Evolutionary conservation across 306 rosid genomes (phyloP), one percentile per base, ranked within the genome.

Genomic region (Comarum palustre): DNA sequence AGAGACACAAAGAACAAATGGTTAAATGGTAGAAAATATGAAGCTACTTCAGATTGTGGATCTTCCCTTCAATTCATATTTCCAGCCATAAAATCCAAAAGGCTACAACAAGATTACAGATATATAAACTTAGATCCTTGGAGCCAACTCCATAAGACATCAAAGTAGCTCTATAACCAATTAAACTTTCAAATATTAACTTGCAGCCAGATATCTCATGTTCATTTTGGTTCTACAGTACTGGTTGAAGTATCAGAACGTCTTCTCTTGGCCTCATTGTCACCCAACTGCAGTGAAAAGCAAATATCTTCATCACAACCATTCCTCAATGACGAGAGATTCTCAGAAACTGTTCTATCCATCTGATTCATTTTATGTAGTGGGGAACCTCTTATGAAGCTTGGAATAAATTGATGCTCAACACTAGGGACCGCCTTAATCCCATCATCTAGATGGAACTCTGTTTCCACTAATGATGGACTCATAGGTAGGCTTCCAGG

Each of bases 381-480:
- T 0, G 96, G 97, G 32, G 97, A 94, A n/a, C 86, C 79, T 46
- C 87, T 79, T 0, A 29, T 24, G 84, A 84, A 88, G 82, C 97
- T 91, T 3, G 99, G 96, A 66, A 94, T 94, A 58, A 94, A 94
- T 82, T 94, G 99, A 78, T 87, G 99, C 66, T 94, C 99, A 0
- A 94, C 75, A 46, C 92, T 94, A 0, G 92, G 92, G 77, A 82
- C 90, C 51, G 65, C 84, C 82, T 84, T 87, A 79, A 75, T 61
- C 17, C 90, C 91, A 32, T 87, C 88, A 85, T 91, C 99, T 32
- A 94, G 79, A 65, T 84, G 87, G 79, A 94, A 91, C 61, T 88
- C 92, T 4, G 92, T 74, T 69, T 88, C 96, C 73, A 85, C 75
- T 20, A 71, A 77, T 12, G 87, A 69, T 12, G 86, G 85, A 59